These are phyloP conservation scores for Vaccinium myrtillus DNA, from an alignment of 148 eudicot species.

Conservation along the genomic window DNA sequence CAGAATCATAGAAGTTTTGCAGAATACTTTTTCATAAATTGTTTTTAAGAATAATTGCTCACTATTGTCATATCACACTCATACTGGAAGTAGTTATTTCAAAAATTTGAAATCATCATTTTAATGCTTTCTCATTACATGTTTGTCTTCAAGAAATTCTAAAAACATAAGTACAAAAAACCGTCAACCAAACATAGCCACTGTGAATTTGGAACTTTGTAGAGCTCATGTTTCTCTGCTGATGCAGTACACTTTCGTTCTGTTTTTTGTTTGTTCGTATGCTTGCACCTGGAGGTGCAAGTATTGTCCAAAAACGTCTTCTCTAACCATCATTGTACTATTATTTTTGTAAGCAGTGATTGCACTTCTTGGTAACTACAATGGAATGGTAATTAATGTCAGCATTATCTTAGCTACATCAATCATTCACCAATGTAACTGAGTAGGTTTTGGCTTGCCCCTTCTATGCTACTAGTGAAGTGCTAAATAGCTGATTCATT, in stretches of 20 bases:
- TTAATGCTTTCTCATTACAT: neutral
- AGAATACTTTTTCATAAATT: neutral
- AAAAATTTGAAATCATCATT: neutral
- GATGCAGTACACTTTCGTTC: neutral
- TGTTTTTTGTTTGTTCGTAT: neutral
- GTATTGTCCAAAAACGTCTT: neutral
- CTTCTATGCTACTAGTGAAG: neutral
- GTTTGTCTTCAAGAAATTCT: neutral
- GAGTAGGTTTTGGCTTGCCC: neutral
- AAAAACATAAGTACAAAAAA: neutral
- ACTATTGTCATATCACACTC: neutral
- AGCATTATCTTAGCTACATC: neutral
- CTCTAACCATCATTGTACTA: neutral
- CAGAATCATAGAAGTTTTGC: neutral
- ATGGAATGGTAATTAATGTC: neutral
- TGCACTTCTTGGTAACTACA: neutral
- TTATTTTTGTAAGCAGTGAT: neutral
- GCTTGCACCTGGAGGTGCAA: neutral
- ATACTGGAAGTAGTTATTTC: neutral
- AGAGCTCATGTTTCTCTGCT: neutral
- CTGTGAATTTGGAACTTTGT: no score
- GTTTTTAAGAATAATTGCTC: neutral
- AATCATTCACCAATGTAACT: neutral
- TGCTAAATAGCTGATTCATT: neutral
- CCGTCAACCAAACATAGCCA: neutral